Conservation (phyloP, 2,329 filamentous ascomycete genomes). For the Alternaria sp. region DNA sequence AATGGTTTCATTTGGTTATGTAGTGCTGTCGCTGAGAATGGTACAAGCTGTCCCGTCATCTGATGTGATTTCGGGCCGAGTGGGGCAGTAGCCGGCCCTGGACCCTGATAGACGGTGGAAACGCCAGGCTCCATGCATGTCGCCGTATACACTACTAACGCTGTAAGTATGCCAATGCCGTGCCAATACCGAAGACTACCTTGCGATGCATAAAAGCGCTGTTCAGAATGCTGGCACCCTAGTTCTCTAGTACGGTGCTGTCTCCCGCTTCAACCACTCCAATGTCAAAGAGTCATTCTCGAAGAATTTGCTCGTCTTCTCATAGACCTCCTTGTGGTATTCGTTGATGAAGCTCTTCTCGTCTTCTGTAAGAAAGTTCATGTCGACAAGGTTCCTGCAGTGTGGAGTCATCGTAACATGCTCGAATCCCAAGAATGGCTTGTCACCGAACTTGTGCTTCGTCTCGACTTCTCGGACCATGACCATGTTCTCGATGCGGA, state of each 20-base stretch:
- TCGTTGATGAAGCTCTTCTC: conserved; percentile 89
- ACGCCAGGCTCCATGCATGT: conserved; percentile 22
- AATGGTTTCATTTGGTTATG: not conserved
- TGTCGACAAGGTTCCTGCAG: conserved; percentile 86
- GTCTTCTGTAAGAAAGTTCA: conserved; percentile 69
- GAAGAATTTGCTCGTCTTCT: conserved; percentile 82
- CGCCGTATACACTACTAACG: conserved; percentile 13
- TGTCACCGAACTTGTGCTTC: conserved; percentile 86
- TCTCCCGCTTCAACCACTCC: conserved; percentile 87
- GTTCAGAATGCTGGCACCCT: not conserved
- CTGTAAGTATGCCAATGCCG: conserved; percentile 23
- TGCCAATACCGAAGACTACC: conserved; percentile 22
- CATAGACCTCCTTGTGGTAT: conserved; percentile 80
- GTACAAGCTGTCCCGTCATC: conserved; percentile 1
- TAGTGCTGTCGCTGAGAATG: not conserved
- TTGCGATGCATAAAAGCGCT: conserved; percentile 1
- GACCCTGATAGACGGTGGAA: conserved; percentile 9
- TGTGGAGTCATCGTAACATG: conserved; percentile 97
- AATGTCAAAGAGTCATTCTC: conserved; percentile 72
- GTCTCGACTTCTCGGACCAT: conserved; percentile 90
- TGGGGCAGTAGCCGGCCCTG: conserved; percentile 15
- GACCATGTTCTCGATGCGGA: conserved; percentile 95
- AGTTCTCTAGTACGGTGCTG: conserved; percentile 58
- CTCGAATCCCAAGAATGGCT: conserved; percentile 93
- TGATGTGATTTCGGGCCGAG: conserved; percentile 9